Conservation (phyloP, 2,329 filamentous ascomycete genomes). For the Botryotinia globosa region DNA sequence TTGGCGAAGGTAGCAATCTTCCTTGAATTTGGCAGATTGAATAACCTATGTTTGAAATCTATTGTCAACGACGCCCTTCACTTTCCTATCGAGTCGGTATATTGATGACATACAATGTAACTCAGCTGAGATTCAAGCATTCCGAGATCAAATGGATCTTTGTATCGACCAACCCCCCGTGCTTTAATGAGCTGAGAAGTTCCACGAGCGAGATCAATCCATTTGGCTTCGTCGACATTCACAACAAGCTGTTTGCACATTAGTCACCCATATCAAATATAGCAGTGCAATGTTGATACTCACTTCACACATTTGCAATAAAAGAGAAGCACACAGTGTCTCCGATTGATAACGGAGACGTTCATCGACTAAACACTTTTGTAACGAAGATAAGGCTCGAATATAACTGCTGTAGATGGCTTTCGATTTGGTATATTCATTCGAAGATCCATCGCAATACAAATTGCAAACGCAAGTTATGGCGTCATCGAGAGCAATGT, state of each 20-base stretch:
- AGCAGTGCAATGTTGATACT: neutral
- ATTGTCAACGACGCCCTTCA: neutral
- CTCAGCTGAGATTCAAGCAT: conserved; percentile 27
- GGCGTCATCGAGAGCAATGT: conserved; percentile 26
- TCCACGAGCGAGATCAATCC: conserved; percentile 24
- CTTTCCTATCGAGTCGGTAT: neutral
- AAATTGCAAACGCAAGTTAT: conserved; percentile 23
- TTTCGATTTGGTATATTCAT: conserved; percentile 10
- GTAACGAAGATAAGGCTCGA: conserved; percentile 22
- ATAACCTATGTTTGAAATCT: neutral
- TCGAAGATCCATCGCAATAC: conserved; percentile 17
- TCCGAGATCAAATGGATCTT: conserved; percentile 22
- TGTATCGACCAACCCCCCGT: conserved; percentile 23
- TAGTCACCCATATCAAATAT: neutral
- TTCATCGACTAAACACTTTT: conserved; percentile 12
- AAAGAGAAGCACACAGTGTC: conserved; percentile 26
- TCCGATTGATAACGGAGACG: conserved; percentile 17
- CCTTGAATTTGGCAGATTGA: conserved; percentile 8
- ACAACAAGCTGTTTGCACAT: conserved; percentile 20
- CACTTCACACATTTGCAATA: conserved; percentile 27
- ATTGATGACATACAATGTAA: conserved; percentile 19
- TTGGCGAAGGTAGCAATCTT: conserved; percentile 16
- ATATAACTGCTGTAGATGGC: conserved; percentile 20
- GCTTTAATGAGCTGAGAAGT: conserved; percentile 20
- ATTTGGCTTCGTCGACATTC: conserved; percentile 22